Percentiles rank a stretch among this genome's conserved stretches.
Conservation (phyloP, 352 stramenopile species). For the Phytophthora ramorum region DNA sequence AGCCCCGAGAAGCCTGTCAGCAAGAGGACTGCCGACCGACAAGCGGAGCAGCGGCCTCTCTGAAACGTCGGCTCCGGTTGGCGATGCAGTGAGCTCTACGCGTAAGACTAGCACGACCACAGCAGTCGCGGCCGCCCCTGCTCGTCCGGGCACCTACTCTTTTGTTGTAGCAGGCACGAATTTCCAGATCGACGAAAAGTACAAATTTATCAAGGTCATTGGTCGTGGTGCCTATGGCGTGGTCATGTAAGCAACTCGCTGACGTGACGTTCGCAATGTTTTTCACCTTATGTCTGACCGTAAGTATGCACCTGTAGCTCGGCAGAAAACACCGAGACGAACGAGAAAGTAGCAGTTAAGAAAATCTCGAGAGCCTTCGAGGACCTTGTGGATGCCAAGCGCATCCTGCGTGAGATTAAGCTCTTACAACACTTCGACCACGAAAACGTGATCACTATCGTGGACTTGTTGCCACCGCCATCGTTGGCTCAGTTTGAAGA, state of each 20-base stretch:
- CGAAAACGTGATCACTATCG: conserved; percentile 96
- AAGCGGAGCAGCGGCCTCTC: conserved; percentile 7
- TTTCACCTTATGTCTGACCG: conserved; percentile 3
- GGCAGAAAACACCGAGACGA: conserved; percentile 81
- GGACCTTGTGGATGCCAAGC: conserved; percentile 99
- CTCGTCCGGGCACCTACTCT: conserved; percentile 71
- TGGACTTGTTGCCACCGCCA: conserved; percentile 94
- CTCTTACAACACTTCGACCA: conserved; percentile 94
- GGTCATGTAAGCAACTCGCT: conserved; percentile 83
- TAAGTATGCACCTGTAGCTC: conserved; percentile 48
- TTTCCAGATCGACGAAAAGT: conserved; percentile 94
- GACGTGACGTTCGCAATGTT: neutral
- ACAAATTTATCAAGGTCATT: conserved; percentile 96
- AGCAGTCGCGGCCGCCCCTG: conserved; percentile 11
- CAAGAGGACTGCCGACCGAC: conserved; percentile 17
- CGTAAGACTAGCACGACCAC: conserved; percentile 13
- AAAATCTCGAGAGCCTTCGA: conserved; percentile 94
- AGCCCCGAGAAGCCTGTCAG: conserved; percentile 18
- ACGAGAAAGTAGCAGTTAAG: conserved; percentile 89
- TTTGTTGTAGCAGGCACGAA: conserved; percentile 89
- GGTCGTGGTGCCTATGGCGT: conserved; percentile 95
- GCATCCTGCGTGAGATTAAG: conserved; percentile 98
- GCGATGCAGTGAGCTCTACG: conserved; percentile 16
- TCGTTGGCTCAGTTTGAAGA: conserved; percentile 96
- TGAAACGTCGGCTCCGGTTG: conserved; percentile 23